Conservation (phyloP, 2,329 filamentous ascomycete species). For the Ophiosphaerella herpotricha region DNA sequence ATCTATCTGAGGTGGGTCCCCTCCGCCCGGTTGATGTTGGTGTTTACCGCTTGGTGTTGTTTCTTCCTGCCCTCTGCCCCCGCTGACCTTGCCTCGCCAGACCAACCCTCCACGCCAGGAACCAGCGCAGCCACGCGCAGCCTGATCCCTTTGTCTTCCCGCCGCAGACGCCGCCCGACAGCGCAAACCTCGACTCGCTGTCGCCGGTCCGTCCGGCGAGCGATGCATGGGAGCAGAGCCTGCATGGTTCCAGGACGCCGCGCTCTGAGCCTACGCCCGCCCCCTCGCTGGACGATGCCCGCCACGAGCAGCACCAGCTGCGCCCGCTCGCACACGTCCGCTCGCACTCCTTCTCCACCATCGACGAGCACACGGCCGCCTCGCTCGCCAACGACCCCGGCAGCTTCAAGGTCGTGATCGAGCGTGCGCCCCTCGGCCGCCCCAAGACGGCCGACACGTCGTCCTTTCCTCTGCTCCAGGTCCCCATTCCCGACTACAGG, state of each 20-base stretch:
- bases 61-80: neutral
- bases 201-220: slow-evolving; percentile 29
- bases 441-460: slow-evolving; percentile 66
- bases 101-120: slow-evolving; percentile 42
- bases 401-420: slow-evolving; percentile 80
- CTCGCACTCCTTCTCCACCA: slow-evolving; percentile 76
- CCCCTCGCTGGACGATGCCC: slow-evolving; percentile 25
- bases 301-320: slow-evolving; percentile 18
- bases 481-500: slow-evolving; percentile 82
- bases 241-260: slow-evolving; percentile 41
- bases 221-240: slow-evolving; percentile 44
- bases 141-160: slow-evolving; percentile 47
- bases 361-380: slow-evolving; percentile 63
- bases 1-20: slow-evolving; percentile 52
- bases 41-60: too few species aligned
- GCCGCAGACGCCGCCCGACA: slow-evolving; percentile 46
- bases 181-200: slow-evolving; percentile 36
- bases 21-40: neutral
- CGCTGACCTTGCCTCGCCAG: slow-evolving; percentile 29
- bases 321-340: slow-evolving; percentile 49
- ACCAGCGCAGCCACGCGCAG: slow-evolving; percentile 39
- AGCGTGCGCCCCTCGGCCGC: slow-evolving; percentile 65
- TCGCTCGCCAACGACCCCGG: slow-evolving; percentile 63
- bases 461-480: slow-evolving; percentile 65
- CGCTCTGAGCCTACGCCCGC: slow-evolving; percentile 31